Evolutionary conservation across 83 land plant genomes (phyloP), one percentile per base, ranked within the genome.

Genomic region (Picea engelmannii): DNA sequence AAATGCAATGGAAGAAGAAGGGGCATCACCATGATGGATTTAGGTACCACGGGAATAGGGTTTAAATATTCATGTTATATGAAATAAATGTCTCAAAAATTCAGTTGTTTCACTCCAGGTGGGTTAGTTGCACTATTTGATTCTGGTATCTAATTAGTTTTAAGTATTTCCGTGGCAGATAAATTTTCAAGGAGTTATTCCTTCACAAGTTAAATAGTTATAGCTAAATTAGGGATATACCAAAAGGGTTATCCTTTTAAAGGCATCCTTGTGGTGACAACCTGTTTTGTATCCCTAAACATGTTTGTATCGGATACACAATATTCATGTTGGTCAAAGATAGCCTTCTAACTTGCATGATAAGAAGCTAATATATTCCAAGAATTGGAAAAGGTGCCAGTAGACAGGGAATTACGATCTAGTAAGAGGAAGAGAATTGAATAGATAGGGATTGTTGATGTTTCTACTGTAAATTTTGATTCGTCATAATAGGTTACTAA

Each of bases 371-470:
- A 20, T 38, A 42, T 70, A 42, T 49, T 49, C 23, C 40, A 42
- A 35, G 75, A 70, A 38, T 20, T 2, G 52, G 24, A 70, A 70
- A 69, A 15, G 20, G 42, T 70, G 75, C 40, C 75, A 70, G n/a
- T 6, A 21, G 75, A 70, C 11, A 70, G 75, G 42, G 75, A 70
- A 47, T 70, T 70, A 20, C n/a, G 75, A 70, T 70, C 75, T 6
- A 70, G 52, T 42, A 70, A 70, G 52, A 70, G 75, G 75, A 24
- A 70, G 52, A 70, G 75, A 40, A 8, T 70, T 70, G 75, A 47
- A 40, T 1, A 42, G 42, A 70, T 47, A 42, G 23, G 47, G 4
- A 40, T 23, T 38, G 2, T 9, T 49, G 75, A 70, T 70, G 52
- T 42, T 40, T 70, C 52, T 70, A 47, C 16, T 70, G 75, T 40